phyloP scores from a whole-genome alignment of 148 eudicot genomes.

The Fagopyrum esculentum region DNA sequence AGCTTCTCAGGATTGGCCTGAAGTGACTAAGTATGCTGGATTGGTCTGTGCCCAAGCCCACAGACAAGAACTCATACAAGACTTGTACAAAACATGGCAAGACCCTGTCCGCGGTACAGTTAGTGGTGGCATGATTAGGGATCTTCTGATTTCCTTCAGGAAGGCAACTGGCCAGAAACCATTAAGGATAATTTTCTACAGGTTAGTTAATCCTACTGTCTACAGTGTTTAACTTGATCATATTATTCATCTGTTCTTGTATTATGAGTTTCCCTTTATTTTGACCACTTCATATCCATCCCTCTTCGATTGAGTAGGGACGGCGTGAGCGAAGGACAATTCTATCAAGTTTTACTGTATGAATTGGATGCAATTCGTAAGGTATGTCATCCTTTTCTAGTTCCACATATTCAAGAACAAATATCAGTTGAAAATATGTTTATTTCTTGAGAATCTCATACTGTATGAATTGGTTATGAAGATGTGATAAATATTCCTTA shows the following conservation, averaged over 20 bases:
- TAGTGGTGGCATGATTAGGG: constrained; percentile 74
- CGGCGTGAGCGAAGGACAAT: constrained; percentile 96
- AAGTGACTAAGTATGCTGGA: constrained; percentile 78
- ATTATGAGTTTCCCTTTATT: constrained; percentile 2
- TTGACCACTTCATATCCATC: background rate
- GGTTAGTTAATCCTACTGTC: constrained; percentile 20
- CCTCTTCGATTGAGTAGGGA: constrained; percentile 35
- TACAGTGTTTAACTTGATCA: background rate
- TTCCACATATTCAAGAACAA: background rate
- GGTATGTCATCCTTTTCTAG: constrained; percentile 23
- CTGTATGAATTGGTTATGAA: background rate
- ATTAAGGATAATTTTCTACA: constrained; percentile 60
- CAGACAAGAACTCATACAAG: constrained; percentile 69
- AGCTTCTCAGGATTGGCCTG: constrained; percentile 85
- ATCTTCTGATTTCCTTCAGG: constrained; percentile 57
- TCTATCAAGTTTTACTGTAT: constrained; percentile 71
- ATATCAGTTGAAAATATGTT: background rate
- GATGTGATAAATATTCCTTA: background rate
- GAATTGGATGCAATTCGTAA: constrained; percentile 72
- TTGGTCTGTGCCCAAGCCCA: constrained; percentile 69
- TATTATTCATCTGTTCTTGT: background rate
- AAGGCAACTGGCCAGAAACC: constrained; percentile 76
- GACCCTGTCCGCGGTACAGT: constrained; percentile 70
- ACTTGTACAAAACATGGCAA: constrained; percentile 72
- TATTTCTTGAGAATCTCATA: background rate